phyloP scores from a whole-genome alignment of 1,284 basidiomycete genomes.

The Cryptococcus wingfieldii region DNA sequence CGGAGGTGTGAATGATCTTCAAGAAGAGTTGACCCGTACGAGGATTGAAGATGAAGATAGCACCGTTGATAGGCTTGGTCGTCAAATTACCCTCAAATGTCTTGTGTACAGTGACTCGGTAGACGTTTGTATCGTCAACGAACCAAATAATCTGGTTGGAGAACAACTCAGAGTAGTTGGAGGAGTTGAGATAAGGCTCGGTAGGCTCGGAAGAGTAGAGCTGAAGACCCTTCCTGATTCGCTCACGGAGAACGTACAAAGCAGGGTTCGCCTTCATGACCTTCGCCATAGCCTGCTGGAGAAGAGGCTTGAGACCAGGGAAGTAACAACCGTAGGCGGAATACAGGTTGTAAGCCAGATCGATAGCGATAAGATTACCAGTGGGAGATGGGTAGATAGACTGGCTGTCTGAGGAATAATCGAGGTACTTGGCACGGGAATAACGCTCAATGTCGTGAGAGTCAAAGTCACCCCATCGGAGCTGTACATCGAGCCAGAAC shows the following conservation, averaged over 20 bases:
- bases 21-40: constrained; percentile 97
- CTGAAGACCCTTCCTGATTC: constrained; percentile 97
- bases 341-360: constrained; percentile 96
- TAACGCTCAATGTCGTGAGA: constrained; percentile 98
- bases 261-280: constrained; percentile 84
- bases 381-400: constrained; percentile 98
- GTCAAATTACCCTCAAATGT: constrained; percentile 99
- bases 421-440: constrained; percentile 93
- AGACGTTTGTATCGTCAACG: constrained; percentile 99
- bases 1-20: constrained; percentile 98
- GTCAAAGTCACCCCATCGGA: constrained; percentile 99
- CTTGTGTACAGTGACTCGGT: constrained; percentile 99
- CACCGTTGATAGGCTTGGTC: constrained; percentile 99
- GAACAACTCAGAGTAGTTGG: constrained; percentile 93
- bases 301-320: constrained; percentile 95
- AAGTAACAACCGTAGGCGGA: constrained; percentile 99
- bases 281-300: constrained; percentile 99
- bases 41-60: constrained; percentile 99
- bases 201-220: constrained; percentile 99
- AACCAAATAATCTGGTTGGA: constrained; percentile 99
- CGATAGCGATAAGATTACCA: constrained; percentile 95
- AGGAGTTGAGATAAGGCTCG: constrained; percentile 88
- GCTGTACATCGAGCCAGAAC: constrained; percentile 98
- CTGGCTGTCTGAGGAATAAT: constrained; percentile 79
- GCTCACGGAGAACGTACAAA: constrained; percentile 95